Conservation (phyloP, 2,329 filamentous ascomycete genomes). For the Westerdykella ornata region DNA sequence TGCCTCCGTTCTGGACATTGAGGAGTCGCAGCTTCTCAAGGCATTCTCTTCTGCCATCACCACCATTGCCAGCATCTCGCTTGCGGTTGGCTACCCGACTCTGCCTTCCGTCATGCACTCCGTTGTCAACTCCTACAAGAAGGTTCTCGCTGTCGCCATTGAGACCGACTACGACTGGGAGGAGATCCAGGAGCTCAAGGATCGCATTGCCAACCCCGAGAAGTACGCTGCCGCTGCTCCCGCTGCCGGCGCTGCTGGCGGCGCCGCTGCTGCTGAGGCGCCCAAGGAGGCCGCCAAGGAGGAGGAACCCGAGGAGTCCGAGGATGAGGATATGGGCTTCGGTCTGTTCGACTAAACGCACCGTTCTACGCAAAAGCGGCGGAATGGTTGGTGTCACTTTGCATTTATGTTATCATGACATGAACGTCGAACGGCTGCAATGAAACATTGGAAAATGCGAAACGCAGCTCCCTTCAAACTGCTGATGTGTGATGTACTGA, state of each 20-base stretch:
- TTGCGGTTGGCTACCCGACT: conserved; percentile 92
- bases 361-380: conserved; percentile 1
- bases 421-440: conserved; percentile 30
- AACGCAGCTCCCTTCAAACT: conserved; percentile 1
- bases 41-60: conserved; percentile 72
- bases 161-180: conserved; percentile 90
- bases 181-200: conserved; percentile 96
- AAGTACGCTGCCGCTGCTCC: conserved; percentile 84
- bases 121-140: conserved; percentile 97
- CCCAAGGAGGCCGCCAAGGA: conserved; percentile 46
- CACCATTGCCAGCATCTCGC: conserved; percentile 83
- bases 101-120: conserved; percentile 95
- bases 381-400: neutral
- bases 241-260: conserved; percentile 50
- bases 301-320: conserved; percentile 53
- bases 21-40: conserved; percentile 88
- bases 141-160: conserved; percentile 79
- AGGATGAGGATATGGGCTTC: conserved; percentile 51
- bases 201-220: conserved; percentile 98
- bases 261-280: conserved; percentile 36
- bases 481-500: conserved; percentile 20
- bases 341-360: conserved; percentile 48
- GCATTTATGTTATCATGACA: conserved; percentile 21
- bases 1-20: conserved; percentile 79
- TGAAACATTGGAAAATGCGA: conserved; percentile 26